Base-by-base conservation (phyloP, 139 green algal species). In the Chlamydomonas applanata region DNA sequence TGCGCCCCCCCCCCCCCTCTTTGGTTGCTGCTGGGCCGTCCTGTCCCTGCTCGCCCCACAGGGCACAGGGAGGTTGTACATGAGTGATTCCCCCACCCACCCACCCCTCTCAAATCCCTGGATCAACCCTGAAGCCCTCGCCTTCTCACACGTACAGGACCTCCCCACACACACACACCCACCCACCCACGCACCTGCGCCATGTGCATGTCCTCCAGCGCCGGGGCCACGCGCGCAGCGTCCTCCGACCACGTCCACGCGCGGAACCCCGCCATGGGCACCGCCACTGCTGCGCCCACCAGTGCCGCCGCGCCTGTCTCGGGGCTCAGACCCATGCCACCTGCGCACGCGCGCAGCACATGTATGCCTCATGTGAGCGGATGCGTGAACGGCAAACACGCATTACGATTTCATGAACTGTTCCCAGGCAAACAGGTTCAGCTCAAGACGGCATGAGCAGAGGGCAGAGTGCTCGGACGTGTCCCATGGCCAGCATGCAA, bases 181-280 rank as follows among this genome's bases (percentile, higher is more conserved):
- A 40, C 61, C 35, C 61, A 69, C 69, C 27, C 34, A 17, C 59
- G 30, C 44, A 78, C 35, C 63, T 79, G 73, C 17, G 20, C 4
- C 49, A 45, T 7, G 49, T 72, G 63, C 63, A 73, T 68, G 49
- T 79, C 79, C 61, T 80, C 70, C 17, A 85, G 33, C 5, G 67
- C 62, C 27, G 79, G 74, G 25, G 81, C 1, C 29, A n/a, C 57
- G 32, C 76, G 14, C 1, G 44, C 29, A 2, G 75, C 75, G 0
- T 40, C 46, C 2, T 71, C 65, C 0, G 34, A 74, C 80, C 80
- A 85, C 19, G 35, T 69, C 80, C 75, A 85, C 4, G 35, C 40
- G 2, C 80, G 65, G 4, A 77, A 29, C 0, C 44, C 69, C 4
- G 69, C 66, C 32, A 85, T 57, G 45, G 80, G 80, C 24, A 76